Evolutionary conservation across 805 yeast genomes (phyloP), one percentile per base, ranked within the genome.

Genomic region (Candida qinlingensis): DNA sequence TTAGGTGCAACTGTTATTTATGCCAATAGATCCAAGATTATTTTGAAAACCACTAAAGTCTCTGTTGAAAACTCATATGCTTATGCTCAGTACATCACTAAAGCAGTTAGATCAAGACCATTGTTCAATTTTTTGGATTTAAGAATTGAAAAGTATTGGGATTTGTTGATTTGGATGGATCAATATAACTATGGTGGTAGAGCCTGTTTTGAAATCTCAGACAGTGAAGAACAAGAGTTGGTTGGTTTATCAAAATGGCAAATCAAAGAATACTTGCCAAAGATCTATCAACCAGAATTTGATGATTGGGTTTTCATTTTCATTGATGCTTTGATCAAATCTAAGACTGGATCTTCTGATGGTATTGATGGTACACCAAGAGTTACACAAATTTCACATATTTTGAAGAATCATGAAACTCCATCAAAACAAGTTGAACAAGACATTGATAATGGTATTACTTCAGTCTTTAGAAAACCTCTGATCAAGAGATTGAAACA

Each of bases 91-190:
- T 89, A 89, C 61, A 72, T 88, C 39, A 75, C 87, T 29, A 84
- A 85, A 54, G 81, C 95, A 2, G 80, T 88, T 3, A 73, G 96
- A 58, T 74, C 89, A 0, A 86, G 83, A 56, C 92, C 96, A 0
- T 66, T 90, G 54, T 94, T 94, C 69, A 81, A 84, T 55, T 90
- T 81, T 63, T 69, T 94, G 55, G 97, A 91, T 56, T 67, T 94
- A 54, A 68, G 71, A 25, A 83, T 92, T 39, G 75, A 72, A 10
- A 81, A 80, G 58, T 90, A 87, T 61, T 94, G 99, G 99, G 97
- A 94, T 63, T 60, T 85, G n/a, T 69, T 94, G 54, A 69, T 94
- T 2, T 95, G 97, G 98, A 87, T 92, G 96, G 97, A 94, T 63
- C 83, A 85, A 56, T 80, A 79, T 58, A 94, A 94, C 61, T 90